Evolutionary conservation across 768 basidiomycete genomes (phyloP).

Genomic region (Pleurotus cornucopiae): DNA sequence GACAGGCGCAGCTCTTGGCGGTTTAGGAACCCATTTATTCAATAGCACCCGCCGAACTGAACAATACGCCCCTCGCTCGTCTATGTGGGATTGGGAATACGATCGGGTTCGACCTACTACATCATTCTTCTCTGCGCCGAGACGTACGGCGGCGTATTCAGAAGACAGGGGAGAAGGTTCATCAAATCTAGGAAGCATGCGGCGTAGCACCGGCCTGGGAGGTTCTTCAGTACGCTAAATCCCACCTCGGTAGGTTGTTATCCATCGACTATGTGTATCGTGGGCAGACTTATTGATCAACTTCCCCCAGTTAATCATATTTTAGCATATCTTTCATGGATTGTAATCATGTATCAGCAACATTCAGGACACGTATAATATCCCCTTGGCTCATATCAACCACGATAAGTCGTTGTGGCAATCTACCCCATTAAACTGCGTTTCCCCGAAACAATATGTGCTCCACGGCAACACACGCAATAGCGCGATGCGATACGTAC

Average conservation of each 20-base stretch:
- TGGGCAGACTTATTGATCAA: too few species aligned
- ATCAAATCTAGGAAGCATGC: conserved; percentile 66
- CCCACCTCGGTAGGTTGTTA: too few species aligned
- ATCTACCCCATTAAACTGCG: not conserved
- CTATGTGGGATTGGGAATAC: conserved; percentile 60
- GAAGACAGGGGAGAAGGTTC: conserved; percentile 66
- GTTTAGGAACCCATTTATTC: conserved; percentile 56
- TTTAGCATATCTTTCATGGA: too few species aligned
- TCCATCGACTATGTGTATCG: too few species aligned
- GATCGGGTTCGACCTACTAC: conserved; percentile 24
- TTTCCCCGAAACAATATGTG: not conserved
- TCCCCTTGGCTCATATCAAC: not conserved
- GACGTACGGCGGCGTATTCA: conserved; percentile 20
- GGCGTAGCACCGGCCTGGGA: conserved; percentile 77
- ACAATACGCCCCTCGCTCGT: conserved; percentile 22
- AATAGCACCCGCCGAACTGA: conserved; percentile 27
- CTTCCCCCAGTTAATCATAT: too few species aligned
- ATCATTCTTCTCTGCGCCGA: conserved; percentile 23
- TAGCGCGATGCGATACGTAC: not conserved
- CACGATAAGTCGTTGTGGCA: not conserved
- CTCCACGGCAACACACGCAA: not conserved
- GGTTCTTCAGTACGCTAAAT: conserved; percentile 51
- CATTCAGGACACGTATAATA: not conserved
- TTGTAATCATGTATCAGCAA: too few species aligned
- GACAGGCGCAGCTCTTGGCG: conserved; percentile 77